Evolutionary conservation across 495 filamentous ascomycete species (phyloP), one percentile per base, ranked within the genome.

Genomic region (Penicillium tannophilum): DNA sequence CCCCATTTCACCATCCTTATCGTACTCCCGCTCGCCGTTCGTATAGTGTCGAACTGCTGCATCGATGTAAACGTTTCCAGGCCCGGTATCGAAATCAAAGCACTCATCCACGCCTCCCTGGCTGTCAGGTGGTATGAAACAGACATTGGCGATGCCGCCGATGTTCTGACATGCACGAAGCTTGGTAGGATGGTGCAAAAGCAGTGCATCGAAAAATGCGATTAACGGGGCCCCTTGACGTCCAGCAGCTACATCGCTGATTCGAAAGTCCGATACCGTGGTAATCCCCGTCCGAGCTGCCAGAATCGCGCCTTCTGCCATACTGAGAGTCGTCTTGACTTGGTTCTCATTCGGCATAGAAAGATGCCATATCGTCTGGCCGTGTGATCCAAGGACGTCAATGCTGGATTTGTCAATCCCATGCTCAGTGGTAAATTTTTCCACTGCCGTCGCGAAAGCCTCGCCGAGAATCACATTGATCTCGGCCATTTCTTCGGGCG

Each of bases 91-190:
- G 53, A 82, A 85, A 61, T 84, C 82, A 62, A 76, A 80, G 48
- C 72, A 76, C 46, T 70, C 72, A 20, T 79, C 72, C 14, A 80
- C 64, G 23, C 77, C 75, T n/a, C 79, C 79, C 28, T 80, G 67
- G 9, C 55, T 72, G 39, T 84, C 82, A 0, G 84, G 78, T 6
- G 81, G 82, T 17, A 85, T 82, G 63, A 85, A 84, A 68, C 80
- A 85, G 24, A 85, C 78, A 59, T 86, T 86, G 35, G 78, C 81
- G 44, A 85, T 85, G 8, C 82, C 81, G 54, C 83, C 81, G 58
- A 85, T 84, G 62, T 86, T 86, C 68, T 86, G 82, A 62, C 81
- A 85, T 10, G 76, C 77, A 44, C 82, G 79, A 3, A 79, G 59
- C 62, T 83, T 84, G 12, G 76, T 83, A 4, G 82, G 82, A 53